These are phyloP conservation scores for Candida quercuum DNA, from an alignment of 805 yeast species.

Conservation along the genomic window DNA sequence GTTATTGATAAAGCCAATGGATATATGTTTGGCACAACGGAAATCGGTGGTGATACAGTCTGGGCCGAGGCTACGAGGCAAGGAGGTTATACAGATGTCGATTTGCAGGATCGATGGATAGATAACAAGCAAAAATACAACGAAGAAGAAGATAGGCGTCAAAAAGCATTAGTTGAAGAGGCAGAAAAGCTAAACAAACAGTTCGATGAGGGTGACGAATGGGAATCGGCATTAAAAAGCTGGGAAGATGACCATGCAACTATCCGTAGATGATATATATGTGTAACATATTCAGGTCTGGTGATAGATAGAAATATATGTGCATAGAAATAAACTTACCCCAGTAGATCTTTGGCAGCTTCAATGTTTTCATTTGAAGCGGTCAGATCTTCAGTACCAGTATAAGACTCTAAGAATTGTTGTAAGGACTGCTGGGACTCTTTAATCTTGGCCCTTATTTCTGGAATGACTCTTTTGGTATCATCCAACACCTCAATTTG, in stretches of 20 bases:
- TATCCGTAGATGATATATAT: slow-evolving; percentile 8
- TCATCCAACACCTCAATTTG: slow-evolving; percentile 48
- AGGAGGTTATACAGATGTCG: slow-evolving; percentile 53
- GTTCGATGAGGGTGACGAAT: slow-evolving; percentile 59
- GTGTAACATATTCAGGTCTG: background rate
- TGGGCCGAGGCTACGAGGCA: slow-evolving; percentile 97
- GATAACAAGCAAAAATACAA: slow-evolving; percentile 80
- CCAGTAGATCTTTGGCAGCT: slow-evolving; percentile 23
- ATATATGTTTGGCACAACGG: slow-evolving; percentile 87
- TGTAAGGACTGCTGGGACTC: slow-evolving; percentile 35
- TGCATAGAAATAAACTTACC: background rate
- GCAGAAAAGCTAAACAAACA: slow-evolving; percentile 35
- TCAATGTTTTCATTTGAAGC: slow-evolving; percentile 22
- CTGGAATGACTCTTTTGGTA: slow-evolving; percentile 47
- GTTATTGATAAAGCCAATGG: slow-evolving; percentile 90
- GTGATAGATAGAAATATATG: background rate
- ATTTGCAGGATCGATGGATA: slow-evolving; percentile 94
- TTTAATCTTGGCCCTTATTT: slow-evolving; percentile 36
- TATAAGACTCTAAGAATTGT: slow-evolving; percentile 31
- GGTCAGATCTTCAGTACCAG: slow-evolving; percentile 29
- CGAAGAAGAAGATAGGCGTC: slow-evolving; percentile 45
- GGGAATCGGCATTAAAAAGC: slow-evolving; percentile 59
- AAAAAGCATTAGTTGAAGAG: slow-evolving; percentile 36
- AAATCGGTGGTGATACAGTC: slow-evolving; percentile 92
- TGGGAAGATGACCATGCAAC: slow-evolving; percentile 45